Base-by-base conservation (phyloP, 306 rosid species). In the Cicer cuneatum region DNA sequence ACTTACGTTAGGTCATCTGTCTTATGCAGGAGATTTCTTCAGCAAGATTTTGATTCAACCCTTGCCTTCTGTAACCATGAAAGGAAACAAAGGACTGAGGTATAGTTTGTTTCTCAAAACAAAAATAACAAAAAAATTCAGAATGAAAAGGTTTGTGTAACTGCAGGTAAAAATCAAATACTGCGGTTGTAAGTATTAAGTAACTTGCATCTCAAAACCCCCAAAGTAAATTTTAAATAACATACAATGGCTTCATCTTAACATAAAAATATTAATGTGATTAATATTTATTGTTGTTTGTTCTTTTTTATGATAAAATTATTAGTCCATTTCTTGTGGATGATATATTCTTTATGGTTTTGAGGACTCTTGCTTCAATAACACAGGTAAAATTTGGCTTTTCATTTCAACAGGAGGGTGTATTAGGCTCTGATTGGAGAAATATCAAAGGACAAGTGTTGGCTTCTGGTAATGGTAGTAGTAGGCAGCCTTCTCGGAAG, bases 41-140 rank as follows among this genome's bases (percentile, higher is more conserved):
- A 90, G 84, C 98, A 92, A 78, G 97, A 95, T 89, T 95, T 95
- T 87, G 97, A 95, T 84, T 79, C 96, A 53, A 95, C 88, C 71
- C 93, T 95, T 38, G 99, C 99, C 75, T 92, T 71, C 73, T 81
- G 85, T 79, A 92, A 92, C 80, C 89, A 92, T 75, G 99, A 95
- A 80, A 86, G 99, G 80, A 92, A 95, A 80, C 98, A 90, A 74
- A 90, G 96, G 82, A 89, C 85, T 7, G 99, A 95, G 98, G 99
- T 89, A 80, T 49, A 65, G 53, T 51, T 40, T 39, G 19, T 40
- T 74, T 57, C 41, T 74, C 24, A 18, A 66, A 63, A 64, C 16
- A 6, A 15, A 33, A 64, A 42, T 6, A 9, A 29, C 35, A 45
- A 45, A 64, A 49, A 24, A 74, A 3, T 9, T 51, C 7, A 2